These are phyloP conservation scores for Flammula alnicola DNA, from an alignment of 1,284 basidiomycete species.

Conservation along the genomic window DNA sequence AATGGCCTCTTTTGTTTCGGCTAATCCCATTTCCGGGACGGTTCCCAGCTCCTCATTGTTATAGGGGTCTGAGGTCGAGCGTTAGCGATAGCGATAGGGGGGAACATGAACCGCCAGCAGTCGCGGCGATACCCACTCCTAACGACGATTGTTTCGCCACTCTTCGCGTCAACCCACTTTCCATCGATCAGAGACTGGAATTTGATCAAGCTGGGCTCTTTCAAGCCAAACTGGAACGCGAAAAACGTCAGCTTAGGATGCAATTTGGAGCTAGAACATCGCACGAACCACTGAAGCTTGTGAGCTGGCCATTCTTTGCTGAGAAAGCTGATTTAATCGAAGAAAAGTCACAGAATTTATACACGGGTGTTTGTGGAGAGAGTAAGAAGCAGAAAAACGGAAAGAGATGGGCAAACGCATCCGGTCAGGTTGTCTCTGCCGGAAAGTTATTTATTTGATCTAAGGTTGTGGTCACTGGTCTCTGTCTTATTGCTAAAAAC, in stretches of 20 bases:
- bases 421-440: conserved; percentile 14
- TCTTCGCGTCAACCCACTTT: conserved; percentile 80
- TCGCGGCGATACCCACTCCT: conserved; percentile 59
- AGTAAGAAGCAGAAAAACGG: conserved; percentile 18
- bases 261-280: not conserved
- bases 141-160: conserved; percentile 73
- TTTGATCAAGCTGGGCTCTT: conserved; percentile 77
- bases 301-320: conserved; percentile 50
- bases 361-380: conserved; percentile 10
- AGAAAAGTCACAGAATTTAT: conserved; percentile 2
- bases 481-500: too few species aligned
- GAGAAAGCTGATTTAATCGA: conserved; percentile 3
- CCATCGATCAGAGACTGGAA: conserved; percentile 82
- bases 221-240: conserved; percentile 64
- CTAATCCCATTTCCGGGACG: conserved; percentile 85
- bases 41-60: conserved; percentile 80
- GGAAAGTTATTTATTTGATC: conserved; percentile 12
- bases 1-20: conserved; percentile 83
- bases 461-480: too few species aligned
- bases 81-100: not conserved
- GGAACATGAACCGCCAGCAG: too few species aligned
- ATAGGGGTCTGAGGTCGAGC: conserved; percentile 74
- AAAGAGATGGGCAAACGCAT: conserved; percentile 21
- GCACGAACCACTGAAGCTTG: conserved; percentile 41
- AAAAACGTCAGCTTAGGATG: conserved; percentile 6